A percentile compares a stretch with the other conserved stretches of the same genome.
Conservation (phyloP, 345 rosid species). For the Salix exigua region DNA sequence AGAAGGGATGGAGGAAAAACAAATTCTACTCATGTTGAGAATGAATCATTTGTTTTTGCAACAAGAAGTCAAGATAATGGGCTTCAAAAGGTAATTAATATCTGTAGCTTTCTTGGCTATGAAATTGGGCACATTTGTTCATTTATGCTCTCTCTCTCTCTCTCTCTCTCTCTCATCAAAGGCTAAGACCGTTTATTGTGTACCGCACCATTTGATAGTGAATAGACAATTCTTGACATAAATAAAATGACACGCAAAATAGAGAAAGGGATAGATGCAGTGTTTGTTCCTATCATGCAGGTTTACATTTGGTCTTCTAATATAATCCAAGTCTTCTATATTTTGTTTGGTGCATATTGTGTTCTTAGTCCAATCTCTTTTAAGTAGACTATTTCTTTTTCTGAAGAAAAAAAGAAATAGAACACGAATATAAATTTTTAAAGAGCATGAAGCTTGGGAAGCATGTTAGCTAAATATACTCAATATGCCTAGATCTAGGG, state of each 20-base stretch:
- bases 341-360: background rate
- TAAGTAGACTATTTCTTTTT: background rate
- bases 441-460: background rate
- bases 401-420: background rate
- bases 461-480: background rate
- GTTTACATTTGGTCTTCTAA: background rate
- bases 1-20: conserved; percentile 51
- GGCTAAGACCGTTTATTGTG: background rate
- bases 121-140: background rate
- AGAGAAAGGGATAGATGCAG: background rate
- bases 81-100: conserved; percentile 52
- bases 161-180: background rate
- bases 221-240: background rate
- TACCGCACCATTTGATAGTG: background rate
- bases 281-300: background rate
- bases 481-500: background rate
- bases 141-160: background rate
- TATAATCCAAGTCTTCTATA: background rate
- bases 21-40: conserved; percentile 38
- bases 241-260: background rate
- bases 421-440: background rate
- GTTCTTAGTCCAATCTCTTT: background rate
- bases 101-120: background rate
- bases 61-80: conserved; percentile 48
- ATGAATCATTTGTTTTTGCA: conserved; percentile 50